phyloP scores from a whole-genome alignment of 2,329 filamentous ascomycete genomes.

The Dendrostoma leiphaemia region DNA sequence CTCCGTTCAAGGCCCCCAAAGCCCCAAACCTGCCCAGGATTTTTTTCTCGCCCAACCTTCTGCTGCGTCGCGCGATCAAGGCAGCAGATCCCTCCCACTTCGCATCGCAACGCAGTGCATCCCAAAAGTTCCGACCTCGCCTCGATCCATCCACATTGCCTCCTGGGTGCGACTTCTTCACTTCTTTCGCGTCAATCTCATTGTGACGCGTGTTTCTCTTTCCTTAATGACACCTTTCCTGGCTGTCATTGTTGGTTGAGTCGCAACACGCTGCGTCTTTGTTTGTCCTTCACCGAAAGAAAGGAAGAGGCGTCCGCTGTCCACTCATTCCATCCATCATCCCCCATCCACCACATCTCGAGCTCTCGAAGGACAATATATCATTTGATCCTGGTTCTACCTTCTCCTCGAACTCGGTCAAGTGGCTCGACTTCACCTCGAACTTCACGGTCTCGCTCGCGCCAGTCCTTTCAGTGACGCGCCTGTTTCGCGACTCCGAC shows the following conservation, averaged over 20 bases:
- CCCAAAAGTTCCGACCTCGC: constrained; percentile 1
- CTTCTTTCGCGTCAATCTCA: neutral
- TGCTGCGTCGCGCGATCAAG: constrained; percentile 12
- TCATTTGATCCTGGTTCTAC: neutral
- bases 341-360: too few relatives aligned
- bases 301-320: constrained; percentile 1
- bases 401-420: neutral
- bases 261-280: constrained; percentile 18
- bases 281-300: constrained; percentile 9
- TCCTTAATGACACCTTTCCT: constrained; percentile 7
- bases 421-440: constrained; percentile 4
- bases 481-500: constrained; percentile 10
- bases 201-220: constrained; percentile 6
- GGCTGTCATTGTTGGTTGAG: constrained; percentile 14
- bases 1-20: neutral
- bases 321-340: neutral
- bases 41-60: constrained; percentile 14
- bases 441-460: constrained; percentile 2
- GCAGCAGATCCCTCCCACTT: constrained; percentile 18
- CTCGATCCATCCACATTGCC: neutral
- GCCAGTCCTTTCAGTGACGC: constrained; percentile 1
- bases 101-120: constrained; percentile 6
- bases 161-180: neutral
- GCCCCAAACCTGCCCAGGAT: constrained; percentile 6
- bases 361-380: neutral